Conservation (phyloP, 805 yeast species). For the Teunomyces cretensis region DNA sequence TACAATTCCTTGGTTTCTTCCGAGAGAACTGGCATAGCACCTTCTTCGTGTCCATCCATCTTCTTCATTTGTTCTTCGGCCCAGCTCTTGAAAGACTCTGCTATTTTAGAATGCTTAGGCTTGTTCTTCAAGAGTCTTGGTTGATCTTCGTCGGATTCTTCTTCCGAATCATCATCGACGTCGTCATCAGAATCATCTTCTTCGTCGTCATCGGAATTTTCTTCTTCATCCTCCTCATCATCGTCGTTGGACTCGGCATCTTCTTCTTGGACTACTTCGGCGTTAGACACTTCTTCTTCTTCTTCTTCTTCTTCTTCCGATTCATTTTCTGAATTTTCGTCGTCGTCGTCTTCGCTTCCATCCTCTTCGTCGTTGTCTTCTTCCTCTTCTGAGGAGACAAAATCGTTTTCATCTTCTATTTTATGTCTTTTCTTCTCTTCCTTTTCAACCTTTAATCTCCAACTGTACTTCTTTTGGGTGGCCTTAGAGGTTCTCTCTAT, state of each 20-base stretch:
- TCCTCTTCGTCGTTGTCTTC: conserved; percentile 23
- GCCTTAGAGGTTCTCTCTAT: conserved; percentile 30
- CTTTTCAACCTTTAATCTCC: conserved; percentile 51
- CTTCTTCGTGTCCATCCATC: conserved; percentile 58
- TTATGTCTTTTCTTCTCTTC: conserved; percentile 38
- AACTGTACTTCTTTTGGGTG: conserved; percentile 58
- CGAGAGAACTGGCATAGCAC: conserved; percentile 47
- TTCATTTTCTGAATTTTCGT: conserved; percentile 18
- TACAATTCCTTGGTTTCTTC: conserved; percentile 44
- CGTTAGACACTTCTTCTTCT: conserved; percentile 7
- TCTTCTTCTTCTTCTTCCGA: conserved; percentile 7
- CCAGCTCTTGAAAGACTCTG: conserved; percentile 79
- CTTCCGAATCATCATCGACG: conserved; percentile 27
- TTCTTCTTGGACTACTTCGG: conserved; percentile 9
- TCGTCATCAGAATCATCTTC: conserved; percentile 32
- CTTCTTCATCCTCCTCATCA: conserved; percentile 30
- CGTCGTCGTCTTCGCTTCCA: conserved; percentile 17
- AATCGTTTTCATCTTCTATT: conserved; percentile 64
- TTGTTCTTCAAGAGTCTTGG: conserved; percentile 38
- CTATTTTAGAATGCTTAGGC: conserved; percentile 45
- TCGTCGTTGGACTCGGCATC: conserved; percentile 26
- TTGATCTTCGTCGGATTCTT: conserved; percentile 24
- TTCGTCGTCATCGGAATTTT: conserved; percentile 27
- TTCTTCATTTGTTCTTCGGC: conserved; percentile 71
- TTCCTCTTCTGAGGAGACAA: conserved; percentile 32